Percentiles rank a stretch among this genome's conserved stretches.
Conservation (phyloP, 352 stramenopile species). For the Aphanomyces euteiches region DNA sequence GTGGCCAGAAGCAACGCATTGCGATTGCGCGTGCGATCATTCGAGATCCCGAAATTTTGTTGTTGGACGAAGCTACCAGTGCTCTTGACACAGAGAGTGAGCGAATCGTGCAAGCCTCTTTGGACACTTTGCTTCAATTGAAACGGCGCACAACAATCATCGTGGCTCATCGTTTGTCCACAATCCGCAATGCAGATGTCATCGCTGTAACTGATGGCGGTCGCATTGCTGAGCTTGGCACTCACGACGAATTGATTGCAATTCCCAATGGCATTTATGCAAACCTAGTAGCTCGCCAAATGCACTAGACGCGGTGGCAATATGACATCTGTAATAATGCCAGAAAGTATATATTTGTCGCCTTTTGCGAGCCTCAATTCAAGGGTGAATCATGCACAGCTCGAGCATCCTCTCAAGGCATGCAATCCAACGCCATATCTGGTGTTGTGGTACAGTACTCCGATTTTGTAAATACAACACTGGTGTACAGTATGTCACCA, state of each 20-base stretch:
- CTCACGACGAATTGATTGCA: conserved; percentile 71
- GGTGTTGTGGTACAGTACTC: too few species aligned
- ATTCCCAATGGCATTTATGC: conserved; percentile 49
- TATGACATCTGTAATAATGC: too few species aligned
- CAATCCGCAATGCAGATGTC: conserved; percentile 84
- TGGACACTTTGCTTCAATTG: conserved; percentile 48
- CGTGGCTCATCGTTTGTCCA: conserved; percentile 88
- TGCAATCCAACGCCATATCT: too few species aligned
- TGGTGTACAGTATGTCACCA: too few species aligned
- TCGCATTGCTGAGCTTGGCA: conserved; percentile 78
- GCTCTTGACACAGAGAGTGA: conserved; percentile 60
- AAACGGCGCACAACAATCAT: conserved; percentile 33
- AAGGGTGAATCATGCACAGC: too few species aligned
- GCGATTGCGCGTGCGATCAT: conserved; percentile 90
- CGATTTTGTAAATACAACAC: too few species aligned
- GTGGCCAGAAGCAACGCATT: conserved; percentile 70
- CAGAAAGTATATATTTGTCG: too few species aligned
- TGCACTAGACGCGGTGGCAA: too few species aligned
- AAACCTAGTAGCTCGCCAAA: conserved; percentile 16
- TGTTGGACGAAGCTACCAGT: conserved; percentile 90
- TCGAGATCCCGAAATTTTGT: conserved; percentile 74
- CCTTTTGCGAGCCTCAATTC: too few species aligned
- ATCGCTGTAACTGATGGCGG: conserved; percentile 85
- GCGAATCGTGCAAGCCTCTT: conserved; percentile 46
- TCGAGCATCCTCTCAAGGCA: too few species aligned